Evolutionary conservation across 805 yeast genomes (phyloP), one percentile per base, ranked within the genome.

Genomic region (Starmerella asiatica): DNA sequence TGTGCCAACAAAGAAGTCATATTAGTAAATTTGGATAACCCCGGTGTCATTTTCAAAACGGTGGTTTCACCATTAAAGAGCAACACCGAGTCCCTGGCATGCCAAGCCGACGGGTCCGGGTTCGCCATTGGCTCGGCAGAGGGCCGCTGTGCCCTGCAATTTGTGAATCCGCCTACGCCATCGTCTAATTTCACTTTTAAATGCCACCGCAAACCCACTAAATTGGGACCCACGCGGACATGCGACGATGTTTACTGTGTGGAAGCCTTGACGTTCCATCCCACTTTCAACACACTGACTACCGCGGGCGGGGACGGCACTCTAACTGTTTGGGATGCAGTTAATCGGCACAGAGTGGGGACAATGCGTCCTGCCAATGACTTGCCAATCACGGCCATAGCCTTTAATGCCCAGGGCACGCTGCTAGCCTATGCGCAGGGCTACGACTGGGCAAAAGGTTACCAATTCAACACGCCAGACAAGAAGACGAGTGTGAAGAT

Each of bases 261-360:
- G 32, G 83, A 85, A 58, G 68, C 81, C 36, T 78, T 91, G 35
- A 65, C 73, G 6, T 83, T 86, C 67, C 96, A 91, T 56, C 97
- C 97, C 3, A 64, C 72, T 12, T 76, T 77, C 59, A 95, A 95
- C 32, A 85, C 97, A 1, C 79, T 91, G 60, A 76, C 78, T 36
- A 91, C 98, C 4, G 91, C 93, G 1, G 97, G 98, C 11, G 71
- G 91, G 19, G 98, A 91, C 60, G 98, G 98, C 18, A 69, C 86
- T 12, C 79, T 86, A 64, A 77, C 85, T 53, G 79, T 83, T 64
- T 91, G 98, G 98, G 97, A 91, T 59, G 84, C 83, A 59, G 94
- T 84, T 53, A 79, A 91, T 39, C 75, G 79, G 56, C 93, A 81
- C 56, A 71, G 97, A 52, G 70, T 91, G 49, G 81, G 79, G 61